Percentiles rank a stretch among this genome's conserved stretches.
These are phyloP conservation scores for Graphium sp. DNA, from an alignment of 2,329 filamentous ascomycete genomes.

Conservation along the genomic window DNA sequence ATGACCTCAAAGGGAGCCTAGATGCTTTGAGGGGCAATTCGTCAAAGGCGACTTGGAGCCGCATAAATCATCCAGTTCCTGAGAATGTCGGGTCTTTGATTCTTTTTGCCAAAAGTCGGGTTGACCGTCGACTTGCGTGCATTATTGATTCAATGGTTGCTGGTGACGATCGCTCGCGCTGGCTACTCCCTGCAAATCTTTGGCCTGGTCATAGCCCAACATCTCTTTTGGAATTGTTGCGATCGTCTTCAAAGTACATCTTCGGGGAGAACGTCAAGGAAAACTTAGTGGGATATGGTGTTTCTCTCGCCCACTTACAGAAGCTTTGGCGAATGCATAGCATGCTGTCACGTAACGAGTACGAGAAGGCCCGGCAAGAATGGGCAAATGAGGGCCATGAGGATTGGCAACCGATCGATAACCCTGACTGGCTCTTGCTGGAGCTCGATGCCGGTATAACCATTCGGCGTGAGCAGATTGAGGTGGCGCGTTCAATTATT, in stretches of 20 bases:
- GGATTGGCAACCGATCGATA: slow-evolving; percentile 35
- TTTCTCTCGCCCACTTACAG: slow-evolving; percentile 25
- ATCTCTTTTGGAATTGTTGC: slow-evolving; percentile 27
- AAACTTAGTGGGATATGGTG: slow-evolving; percentile 22
- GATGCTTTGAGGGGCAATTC: background rate
- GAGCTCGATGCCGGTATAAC: slow-evolving; percentile 49
- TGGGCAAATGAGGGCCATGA: slow-evolving; percentile 29
- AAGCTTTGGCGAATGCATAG: slow-evolving; percentile 23
- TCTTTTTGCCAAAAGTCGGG: background rate
- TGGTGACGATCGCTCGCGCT: slow-evolving; percentile 16
- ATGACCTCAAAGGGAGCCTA: background rate
- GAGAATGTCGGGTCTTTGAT: slow-evolving; percentile 2
- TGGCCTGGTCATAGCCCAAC: slow-evolving; percentile 26
- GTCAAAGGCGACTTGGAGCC: background rate
- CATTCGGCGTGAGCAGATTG: slow-evolving; percentile 42
- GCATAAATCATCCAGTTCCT: too few relatives aligned
- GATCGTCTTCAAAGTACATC: slow-evolving; percentile 6
- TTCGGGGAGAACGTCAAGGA: slow-evolving; percentile 20
- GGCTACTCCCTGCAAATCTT: slow-evolving; percentile 22
- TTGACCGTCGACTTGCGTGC: background rate
- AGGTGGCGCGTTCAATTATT: slow-evolving; percentile 45
- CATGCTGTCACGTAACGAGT: slow-evolving; percentile 8
- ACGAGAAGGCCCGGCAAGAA: slow-evolving; percentile 21
- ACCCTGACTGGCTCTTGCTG: slow-evolving; percentile 47
- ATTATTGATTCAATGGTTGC: background rate